A percentile compares a stretch with the other conserved stretches of the same genome.
Evolutionary conservation across 139 green algal genomes (phyloP).

Genomic region (Chlorella sp.): DNA sequence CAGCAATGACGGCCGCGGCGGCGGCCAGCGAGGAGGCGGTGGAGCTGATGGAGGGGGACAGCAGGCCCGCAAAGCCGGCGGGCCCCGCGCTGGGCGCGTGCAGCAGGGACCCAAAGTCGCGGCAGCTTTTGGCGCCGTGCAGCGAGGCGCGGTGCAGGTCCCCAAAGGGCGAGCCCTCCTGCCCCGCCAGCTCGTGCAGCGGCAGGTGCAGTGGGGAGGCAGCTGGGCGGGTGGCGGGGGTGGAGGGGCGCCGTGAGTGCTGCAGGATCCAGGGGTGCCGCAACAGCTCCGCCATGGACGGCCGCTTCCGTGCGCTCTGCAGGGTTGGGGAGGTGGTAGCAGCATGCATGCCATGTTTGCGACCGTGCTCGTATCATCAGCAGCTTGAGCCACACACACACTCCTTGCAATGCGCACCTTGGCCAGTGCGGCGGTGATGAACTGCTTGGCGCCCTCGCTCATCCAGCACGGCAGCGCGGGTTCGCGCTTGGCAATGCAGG

Average conservation of each 20-base stretch:
- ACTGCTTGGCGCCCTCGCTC: constrained; percentile 37
- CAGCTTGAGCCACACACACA: background rate
- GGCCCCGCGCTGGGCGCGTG: too few species aligned
- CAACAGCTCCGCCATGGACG: constrained; percentile 41
- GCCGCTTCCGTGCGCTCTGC: constrained; percentile 45
- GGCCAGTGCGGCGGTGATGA: constrained; percentile 54
- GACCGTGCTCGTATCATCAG: background rate
- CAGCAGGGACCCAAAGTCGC: constrained; percentile 8
- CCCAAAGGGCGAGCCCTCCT: background rate
- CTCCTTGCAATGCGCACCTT: constrained; percentile 55
- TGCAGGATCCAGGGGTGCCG: constrained; percentile 45
- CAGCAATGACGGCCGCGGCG: background rate
- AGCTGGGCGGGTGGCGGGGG: background rate
- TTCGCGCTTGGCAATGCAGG: constrained; percentile 32
- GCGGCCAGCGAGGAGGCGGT: background rate
- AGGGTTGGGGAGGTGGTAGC: background rate
- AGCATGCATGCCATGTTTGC: background rate
- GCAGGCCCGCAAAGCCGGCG: background rate
- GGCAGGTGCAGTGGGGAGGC: background rate
- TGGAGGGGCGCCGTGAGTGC: background rate
- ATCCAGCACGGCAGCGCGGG: constrained; percentile 35
- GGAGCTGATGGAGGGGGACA: background rate
- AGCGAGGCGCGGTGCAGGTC: constrained; percentile 2
- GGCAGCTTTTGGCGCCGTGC: constrained; percentile 32
- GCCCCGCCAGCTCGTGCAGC: background rate